Conservation (phyloP, 108 stramenopile genomes). For the Pseudonitzschia pungens region DNA sequence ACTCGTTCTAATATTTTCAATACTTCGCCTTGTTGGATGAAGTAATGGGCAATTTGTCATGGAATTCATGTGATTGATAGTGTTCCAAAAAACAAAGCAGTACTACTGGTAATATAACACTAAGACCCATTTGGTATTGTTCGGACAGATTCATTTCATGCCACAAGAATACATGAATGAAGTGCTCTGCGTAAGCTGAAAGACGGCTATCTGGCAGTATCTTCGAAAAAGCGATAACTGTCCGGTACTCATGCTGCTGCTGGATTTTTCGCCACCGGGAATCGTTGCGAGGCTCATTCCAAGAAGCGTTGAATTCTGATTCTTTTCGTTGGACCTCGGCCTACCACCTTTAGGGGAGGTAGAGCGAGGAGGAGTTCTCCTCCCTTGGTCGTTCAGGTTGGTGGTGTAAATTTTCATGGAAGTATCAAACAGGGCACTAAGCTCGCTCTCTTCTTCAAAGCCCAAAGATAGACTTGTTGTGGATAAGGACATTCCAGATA, state of each 20-base stretch:
- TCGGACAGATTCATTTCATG: background rate
- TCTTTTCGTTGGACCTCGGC: background rate
- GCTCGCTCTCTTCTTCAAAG: constrained; percentile 40
- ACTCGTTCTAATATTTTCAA: no score
- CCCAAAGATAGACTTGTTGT: constrained; percentile 51
- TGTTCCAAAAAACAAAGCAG: no score
- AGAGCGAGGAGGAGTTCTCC: background rate
- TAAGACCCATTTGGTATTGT: background rate
- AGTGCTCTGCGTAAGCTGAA: background rate
- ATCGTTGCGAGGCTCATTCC: constrained; percentile 41
- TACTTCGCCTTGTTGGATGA: no score
- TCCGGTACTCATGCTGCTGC: constrained; percentile 24
- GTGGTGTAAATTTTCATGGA: constrained; percentile 27
- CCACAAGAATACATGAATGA: background rate
- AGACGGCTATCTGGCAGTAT: background rate
- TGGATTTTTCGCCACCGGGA: constrained; percentile 1
- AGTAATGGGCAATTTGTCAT: no score
- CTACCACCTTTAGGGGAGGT: background rate
- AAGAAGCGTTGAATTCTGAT: constrained; percentile 18
- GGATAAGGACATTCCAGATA: constrained; percentile 28
- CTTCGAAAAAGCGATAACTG: constrained; percentile 3
- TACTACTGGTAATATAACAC: background rate
- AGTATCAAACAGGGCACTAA: constrained; percentile 51
- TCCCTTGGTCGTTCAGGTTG: background rate
- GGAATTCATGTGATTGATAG: no score